phyloP scores from a whole-genome alignment of 2,329 filamentous ascomycete species.

The Penicillium sp. region DNA sequence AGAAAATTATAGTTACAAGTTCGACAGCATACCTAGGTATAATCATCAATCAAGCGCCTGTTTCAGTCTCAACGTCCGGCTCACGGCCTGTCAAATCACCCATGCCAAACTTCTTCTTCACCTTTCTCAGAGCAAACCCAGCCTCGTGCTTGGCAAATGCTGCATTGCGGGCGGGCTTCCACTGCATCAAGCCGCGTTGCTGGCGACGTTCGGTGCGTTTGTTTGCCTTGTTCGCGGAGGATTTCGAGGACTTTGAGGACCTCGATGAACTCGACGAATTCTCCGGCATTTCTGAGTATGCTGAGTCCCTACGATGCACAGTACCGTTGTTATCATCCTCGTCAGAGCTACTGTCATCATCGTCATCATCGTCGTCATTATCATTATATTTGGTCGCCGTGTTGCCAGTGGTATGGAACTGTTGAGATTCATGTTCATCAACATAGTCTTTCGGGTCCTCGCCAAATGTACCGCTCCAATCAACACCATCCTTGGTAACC shows the following conservation, averaged over 20 bases:
- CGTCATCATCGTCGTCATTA: background rate
- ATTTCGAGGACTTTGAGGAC: background rate
- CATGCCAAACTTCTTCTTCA: constrained; percentile 68
- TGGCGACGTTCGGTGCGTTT: constrained; percentile 65
- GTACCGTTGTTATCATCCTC: background rate
- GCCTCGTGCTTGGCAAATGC: constrained; percentile 87
- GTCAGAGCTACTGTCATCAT: background rate
- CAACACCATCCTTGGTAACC: constrained; percentile 73
- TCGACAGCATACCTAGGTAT: background rate
- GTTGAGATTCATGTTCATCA: constrained; percentile 37
- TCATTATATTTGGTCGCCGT: background rate
- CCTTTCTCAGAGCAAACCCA: constrained; percentile 69
- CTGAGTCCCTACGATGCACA: background rate
- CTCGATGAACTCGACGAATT: constrained; percentile 9
- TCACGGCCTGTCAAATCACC: constrained; percentile 70
- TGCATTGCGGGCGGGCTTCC: constrained; percentile 81
- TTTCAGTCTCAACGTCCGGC: constrained; percentile 82
- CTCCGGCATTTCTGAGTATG: background rate
- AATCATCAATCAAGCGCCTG: constrained; percentile 17
- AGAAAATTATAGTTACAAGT: background rate
- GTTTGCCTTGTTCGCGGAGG: constrained; percentile 31
- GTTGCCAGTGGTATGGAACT: constrained; percentile 49
- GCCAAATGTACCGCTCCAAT: constrained; percentile 85
- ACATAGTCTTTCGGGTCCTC: constrained; percentile 64
- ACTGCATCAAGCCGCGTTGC: constrained; percentile 90